Base-by-base conservation (phyloP, 2,329 filamentous ascomycete species). In the Sclerotinia minor region DNA sequence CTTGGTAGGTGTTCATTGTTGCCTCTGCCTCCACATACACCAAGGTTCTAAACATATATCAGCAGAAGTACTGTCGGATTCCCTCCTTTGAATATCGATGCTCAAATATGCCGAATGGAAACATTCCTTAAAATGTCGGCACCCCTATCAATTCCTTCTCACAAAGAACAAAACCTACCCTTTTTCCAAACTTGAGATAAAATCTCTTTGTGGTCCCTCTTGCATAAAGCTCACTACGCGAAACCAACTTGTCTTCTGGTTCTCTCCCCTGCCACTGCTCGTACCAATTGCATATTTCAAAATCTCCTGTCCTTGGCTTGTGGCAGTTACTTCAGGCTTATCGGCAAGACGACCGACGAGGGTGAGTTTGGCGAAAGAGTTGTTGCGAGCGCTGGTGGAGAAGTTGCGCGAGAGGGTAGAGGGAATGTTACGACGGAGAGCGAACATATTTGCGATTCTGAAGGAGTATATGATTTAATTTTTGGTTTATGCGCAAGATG, bases 21-120 rank as follows among this genome's bases (percentile, higher is more conserved):
- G 89, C 90, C 70, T 97, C 92, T 55, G 91, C 94, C 79, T 98
- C 94, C 61, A 98, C 82, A 76, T 87, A 92, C 71, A 99, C 84
- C 63, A 92, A 82, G 19, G 92, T 85, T 69, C 94, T 97, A 74
- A 70, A 69, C 29, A 55, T 52, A 49, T 41, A 41, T 71, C 61
- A 73, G 68, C 50, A 64, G 44, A 29, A 17, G n/a, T 54, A 44
- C 35, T 35, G 26, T 50, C 44, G 41, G n/a, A 13, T 45, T 49
- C 38, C 24, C 21, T 38, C 21, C 9, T 35, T 24, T 19, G 5
- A 0, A 50, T 61, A 35, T 35, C n/a, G 57, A 29, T 15, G 50
- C 45, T 35, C 57, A 6, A 41, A 50, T 15, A 26, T 38, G 24
- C 17, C 4, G 50, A 32, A 26, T 38, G n/a, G 7, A 60, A 8